Evolutionary conservation across 1,284 basidiomycete species (phyloP).

Genomic region (Hemileia vastatrix): DNA sequence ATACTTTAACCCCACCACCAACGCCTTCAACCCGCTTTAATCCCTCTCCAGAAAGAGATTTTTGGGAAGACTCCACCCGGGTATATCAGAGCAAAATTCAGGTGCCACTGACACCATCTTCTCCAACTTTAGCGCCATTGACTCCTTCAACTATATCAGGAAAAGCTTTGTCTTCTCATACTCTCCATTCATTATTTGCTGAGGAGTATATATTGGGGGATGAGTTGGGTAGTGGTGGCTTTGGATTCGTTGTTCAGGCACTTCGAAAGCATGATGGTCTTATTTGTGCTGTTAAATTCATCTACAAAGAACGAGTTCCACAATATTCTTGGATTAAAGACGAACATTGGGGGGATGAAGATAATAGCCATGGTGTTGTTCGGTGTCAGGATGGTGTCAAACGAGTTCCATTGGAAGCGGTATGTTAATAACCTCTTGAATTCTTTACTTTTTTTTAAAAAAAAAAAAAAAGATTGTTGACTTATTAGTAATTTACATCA

Average conservation of each 20-base stretch:
- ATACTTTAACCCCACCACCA: slow-evolving; percentile 5
- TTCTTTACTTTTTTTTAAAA: background rate
- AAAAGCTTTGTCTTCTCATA: slow-evolving; percentile 4
- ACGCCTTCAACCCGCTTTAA: slow-evolving; percentile 3
- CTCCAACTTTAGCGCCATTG: background rate
- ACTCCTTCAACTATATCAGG: slow-evolving; percentile 9
- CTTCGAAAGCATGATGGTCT: slow-evolving; percentile 28
- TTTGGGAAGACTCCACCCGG: background rate
- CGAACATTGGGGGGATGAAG: slow-evolving; percentile 29
- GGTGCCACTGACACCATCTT: slow-evolving; percentile 6
- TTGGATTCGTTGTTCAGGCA: slow-evolving; percentile 41
- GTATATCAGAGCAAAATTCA: too few species aligned
- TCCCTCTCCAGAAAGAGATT: background rate
- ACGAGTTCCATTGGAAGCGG: slow-evolving; percentile 15
- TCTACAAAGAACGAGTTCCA: slow-evolving; percentile 42
- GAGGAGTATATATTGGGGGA: slow-evolving; percentile 6
- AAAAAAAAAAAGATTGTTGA: too few species aligned
- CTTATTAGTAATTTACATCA: background rate
- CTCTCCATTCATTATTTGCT: slow-evolving; percentile 4
- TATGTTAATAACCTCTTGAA: background rate
- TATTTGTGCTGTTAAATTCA: slow-evolving; percentile 40
- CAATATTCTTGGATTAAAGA: slow-evolving; percentile 37
- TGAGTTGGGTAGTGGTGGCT: slow-evolving; percentile 37
- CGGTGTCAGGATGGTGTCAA: slow-evolving; percentile 28
- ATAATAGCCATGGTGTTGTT: slow-evolving; percentile 32